phyloP scores from a whole-genome alignment of 129 eudicot species.

The Pittosporum tobira region DNA sequence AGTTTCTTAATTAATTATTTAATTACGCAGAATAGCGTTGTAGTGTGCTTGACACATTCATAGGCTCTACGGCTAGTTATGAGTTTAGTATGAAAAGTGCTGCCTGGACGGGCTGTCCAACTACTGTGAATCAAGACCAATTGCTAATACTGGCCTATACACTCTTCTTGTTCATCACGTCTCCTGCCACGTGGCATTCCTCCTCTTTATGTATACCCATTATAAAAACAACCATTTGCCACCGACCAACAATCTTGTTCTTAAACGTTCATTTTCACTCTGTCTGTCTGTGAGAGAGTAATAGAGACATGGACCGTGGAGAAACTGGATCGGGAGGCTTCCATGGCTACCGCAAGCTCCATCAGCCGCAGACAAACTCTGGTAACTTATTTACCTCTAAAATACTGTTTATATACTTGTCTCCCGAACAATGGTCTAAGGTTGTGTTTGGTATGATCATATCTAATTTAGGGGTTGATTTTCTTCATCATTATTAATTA shows the following conservation, averaged over 20 bases:
- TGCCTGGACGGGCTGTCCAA: not conserved
- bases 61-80: too few relatives aligned
- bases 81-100: too few relatives aligned
- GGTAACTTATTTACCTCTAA: slow-evolving; percentile 13
- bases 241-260: too few relatives aligned
- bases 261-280: slow-evolving; percentile 1
- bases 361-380: slow-evolving; percentile 29
- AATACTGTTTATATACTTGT: too few relatives aligned
- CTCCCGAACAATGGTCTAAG: too few relatives aligned
- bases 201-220: not conserved
- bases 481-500: too few relatives aligned
- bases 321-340: slow-evolving; percentile 48
- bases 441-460: too few relatives aligned
- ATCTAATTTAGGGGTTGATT: too few relatives aligned
- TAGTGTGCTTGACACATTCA: too few relatives aligned
- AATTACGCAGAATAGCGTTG: not conserved
- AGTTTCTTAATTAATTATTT: not conserved
- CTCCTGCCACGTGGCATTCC: slow-evolving; percentile 42
- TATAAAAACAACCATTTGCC: slow-evolving; percentile 16
- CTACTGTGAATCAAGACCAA: slow-evolving; percentile 14
- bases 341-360: slow-evolving; percentile 63
- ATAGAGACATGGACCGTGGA: slow-evolving; percentile 35
- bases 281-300: not conserved
- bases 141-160: slow-evolving; percentile 34
- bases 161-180: slow-evolving; percentile 43